A percentile compares a stretch with the other conserved stretches of the same genome.
These are phyloP conservation scores for Trametes hirsuta DNA, from an alignment of 1,284 basidiomycete species.

Conservation along the genomic window DNA sequence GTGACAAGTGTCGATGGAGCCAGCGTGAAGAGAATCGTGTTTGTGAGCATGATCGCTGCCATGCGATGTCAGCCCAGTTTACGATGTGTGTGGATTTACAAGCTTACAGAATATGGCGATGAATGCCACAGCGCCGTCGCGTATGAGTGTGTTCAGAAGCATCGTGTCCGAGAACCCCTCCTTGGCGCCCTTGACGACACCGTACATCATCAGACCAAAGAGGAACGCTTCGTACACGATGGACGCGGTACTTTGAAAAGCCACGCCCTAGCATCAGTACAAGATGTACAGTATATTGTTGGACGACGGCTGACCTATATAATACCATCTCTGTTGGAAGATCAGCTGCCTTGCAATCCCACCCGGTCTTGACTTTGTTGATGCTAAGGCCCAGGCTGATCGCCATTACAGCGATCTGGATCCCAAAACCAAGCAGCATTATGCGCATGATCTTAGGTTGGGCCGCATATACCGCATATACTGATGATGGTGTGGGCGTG, in stretches of 20 bases:
- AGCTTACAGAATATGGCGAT: constrained; percentile 31
- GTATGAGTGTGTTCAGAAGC: constrained; percentile 37
- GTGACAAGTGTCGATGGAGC: constrained; percentile 30
- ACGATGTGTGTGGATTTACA: background rate
- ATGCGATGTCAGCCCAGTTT: background rate
- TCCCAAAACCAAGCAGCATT: constrained; percentile 29
- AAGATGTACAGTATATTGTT: background rate
- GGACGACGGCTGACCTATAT: constrained; percentile 31
- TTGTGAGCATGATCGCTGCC: constrained; percentile 31
- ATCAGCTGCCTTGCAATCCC: constrained; percentile 27
- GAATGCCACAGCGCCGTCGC: constrained; percentile 40
- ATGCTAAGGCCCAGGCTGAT: constrained; percentile 32
- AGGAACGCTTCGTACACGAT: constrained; percentile 41
- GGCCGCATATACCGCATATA: constrained; percentile 37
- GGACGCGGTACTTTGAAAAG: constrained; percentile 34
- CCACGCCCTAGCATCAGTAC: too few relatives aligned
- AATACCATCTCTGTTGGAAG: constrained; percentile 33
- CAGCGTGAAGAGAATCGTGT: constrained; percentile 32
- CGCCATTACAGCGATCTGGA: constrained; percentile 32
- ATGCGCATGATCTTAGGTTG: constrained; percentile 22
- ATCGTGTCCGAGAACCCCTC: constrained; percentile 36
- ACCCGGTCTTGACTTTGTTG: constrained; percentile 31
- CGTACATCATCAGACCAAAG: constrained; percentile 38
- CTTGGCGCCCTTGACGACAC: constrained; percentile 34
- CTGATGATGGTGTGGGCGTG: constrained; percentile 16